A percentile compares a stretch with the other conserved stretches of the same genome.
Evolutionary conservation across 257 asterid species (phyloP).

Genomic region (Schizonepeta tenuifolia): DNA sequence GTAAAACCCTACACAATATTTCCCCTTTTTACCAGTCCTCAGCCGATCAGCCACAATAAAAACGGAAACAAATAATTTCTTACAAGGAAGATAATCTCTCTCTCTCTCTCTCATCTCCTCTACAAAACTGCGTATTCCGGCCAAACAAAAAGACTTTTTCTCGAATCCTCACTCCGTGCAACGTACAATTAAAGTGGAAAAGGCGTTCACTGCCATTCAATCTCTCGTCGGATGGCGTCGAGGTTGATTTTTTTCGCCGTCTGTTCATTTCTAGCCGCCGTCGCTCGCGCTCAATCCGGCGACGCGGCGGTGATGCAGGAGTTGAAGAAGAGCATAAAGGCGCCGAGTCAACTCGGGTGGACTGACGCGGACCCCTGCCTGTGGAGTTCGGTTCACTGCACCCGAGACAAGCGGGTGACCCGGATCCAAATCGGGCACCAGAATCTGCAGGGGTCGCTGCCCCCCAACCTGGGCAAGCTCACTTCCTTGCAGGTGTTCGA

Average conservation of each 20-base stretch:
- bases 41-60: too few relatives aligned
- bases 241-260: conserved; percentile 28
- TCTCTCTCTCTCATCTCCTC: neutral
- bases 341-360: conserved; percentile 52
- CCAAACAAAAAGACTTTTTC: neutral
- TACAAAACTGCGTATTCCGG: neutral
- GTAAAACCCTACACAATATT: conserved; percentile 26
- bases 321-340: conserved; percentile 43
- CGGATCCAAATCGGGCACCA: conserved; percentile 71
- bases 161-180: neutral
- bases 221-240: conserved; percentile 27
- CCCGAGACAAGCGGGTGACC: conserved; percentile 43
- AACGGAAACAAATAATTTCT: conserved; percentile 1
- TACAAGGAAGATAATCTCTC: neutral
- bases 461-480: conserved; percentile 52
- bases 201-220: neutral
- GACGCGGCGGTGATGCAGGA: conserved; percentile 66
- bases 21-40: neutral
- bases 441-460: conserved; percentile 65
- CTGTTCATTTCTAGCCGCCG: conserved; percentile 34
- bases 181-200: neutral
- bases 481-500: conserved; percentile 55
- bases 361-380: conserved; percentile 50
- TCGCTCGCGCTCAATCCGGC: conserved; percentile 35
- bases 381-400: conserved; percentile 48